These are phyloP conservation scores for Lachancea nothofagi DNA, from an alignment of 805 yeast genomes.

Conservation along the genomic window DNA sequence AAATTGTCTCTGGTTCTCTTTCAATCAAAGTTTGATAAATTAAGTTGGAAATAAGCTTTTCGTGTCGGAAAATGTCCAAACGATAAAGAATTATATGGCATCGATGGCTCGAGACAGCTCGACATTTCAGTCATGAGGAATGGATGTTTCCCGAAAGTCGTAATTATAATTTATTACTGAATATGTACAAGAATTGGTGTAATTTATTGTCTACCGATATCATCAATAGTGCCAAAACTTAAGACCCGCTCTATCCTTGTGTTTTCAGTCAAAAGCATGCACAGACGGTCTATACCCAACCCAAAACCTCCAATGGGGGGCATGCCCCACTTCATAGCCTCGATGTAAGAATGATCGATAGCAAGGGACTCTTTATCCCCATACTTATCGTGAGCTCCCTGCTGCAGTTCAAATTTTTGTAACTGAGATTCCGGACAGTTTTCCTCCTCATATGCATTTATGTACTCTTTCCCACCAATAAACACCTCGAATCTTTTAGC, in stretches of 20 bases:
- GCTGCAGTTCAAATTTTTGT: conserved; percentile 58
- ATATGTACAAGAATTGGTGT: background rate
- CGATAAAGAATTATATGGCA: too few relatives aligned
- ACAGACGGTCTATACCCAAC: conserved; percentile 82
- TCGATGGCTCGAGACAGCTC: too few relatives aligned
- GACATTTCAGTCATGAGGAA: too few relatives aligned
- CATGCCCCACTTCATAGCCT: conserved; percentile 83
- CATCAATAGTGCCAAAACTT: conserved; percentile 67
- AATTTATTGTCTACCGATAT: conserved; percentile 56
- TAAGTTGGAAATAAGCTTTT: too few relatives aligned
- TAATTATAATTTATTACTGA: background rate
- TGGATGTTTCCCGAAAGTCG: background rate
- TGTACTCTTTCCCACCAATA: conserved; percentile 72
- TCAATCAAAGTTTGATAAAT: too few relatives aligned
- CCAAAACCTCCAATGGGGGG: conserved; percentile 99
- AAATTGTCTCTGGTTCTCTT: too few relatives aligned
- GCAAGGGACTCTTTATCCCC: conserved; percentile 58
- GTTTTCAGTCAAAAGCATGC: conserved; percentile 66
- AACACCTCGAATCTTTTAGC: conserved; percentile 82
- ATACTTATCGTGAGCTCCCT: conserved; percentile 39
- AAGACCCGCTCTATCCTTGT: conserved; percentile 70
- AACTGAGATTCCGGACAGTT: conserved; percentile 75
- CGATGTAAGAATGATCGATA: conserved; percentile 68
- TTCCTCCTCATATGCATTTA: conserved; percentile 95
- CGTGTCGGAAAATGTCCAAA: too few relatives aligned